phyloP scores from a whole-genome alignment of 139 green algal genomes.

The Closterium sp. region DNA sequence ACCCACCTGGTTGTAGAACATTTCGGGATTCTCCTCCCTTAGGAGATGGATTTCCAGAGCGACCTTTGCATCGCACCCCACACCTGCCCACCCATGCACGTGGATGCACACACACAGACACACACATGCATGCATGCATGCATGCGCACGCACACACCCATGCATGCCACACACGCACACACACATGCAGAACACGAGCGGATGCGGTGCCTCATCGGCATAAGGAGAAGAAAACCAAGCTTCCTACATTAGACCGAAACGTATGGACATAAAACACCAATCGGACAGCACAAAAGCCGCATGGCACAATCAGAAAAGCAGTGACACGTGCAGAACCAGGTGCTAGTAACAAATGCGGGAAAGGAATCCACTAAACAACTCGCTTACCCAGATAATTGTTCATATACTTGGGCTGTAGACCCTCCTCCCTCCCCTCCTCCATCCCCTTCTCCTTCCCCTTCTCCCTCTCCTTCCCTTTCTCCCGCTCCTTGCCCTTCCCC shows the following conservation, averaged over 20 bases:
- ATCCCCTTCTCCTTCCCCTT: background rate
- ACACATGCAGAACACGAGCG: too few species aligned
- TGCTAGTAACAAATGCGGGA: too few species aligned
- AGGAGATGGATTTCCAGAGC: slow-evolving; percentile 75
- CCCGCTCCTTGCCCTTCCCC: background rate
- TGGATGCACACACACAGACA: background rate
- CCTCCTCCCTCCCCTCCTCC: background rate
- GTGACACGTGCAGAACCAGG: background rate
- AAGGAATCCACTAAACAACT: too few species aligned
- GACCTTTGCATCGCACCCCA: slow-evolving; percentile 55
- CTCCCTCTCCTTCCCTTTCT: slow-evolving; percentile 8
- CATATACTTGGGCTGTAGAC: slow-evolving; percentile 34
- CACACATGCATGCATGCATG: background rate
- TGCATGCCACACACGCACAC: background rate
- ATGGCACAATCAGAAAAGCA: background rate
- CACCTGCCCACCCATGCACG: background rate
- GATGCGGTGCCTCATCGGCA: too few species aligned
- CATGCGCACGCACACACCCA: background rate
- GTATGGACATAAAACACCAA: too few species aligned
- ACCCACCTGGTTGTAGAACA: slow-evolving; percentile 51
- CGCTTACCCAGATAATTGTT: slow-evolving; percentile 50
- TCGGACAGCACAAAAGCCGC: too few species aligned
- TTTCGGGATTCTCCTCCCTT: slow-evolving; percentile 59
- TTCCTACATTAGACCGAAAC: too few species aligned
- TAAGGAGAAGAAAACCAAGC: too few species aligned